Conservation (phyloP, 768 basidiomycete genomes). For the Lentinus tigrinus region DNA sequence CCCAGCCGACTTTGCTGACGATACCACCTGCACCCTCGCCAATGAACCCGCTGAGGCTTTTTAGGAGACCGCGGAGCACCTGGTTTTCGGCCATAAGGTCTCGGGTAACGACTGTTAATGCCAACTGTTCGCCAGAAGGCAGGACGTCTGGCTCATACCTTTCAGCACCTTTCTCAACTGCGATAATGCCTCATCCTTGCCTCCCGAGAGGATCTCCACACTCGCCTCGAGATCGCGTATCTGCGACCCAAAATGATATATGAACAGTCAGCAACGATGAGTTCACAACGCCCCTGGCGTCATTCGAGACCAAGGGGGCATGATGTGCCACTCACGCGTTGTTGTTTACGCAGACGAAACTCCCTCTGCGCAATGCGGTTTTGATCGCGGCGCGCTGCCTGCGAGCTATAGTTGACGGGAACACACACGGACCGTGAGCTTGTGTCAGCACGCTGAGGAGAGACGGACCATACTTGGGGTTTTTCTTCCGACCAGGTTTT, state of each 20-base stretch:
- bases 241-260: constrained; percentile 37
- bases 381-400: constrained; percentile 85
- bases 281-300: background rate
- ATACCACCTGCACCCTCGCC: constrained; percentile 84
- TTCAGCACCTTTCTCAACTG: constrained; percentile 82
- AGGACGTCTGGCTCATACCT: constrained; percentile 39
- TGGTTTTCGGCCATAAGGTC: constrained; percentile 92
- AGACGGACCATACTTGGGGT: constrained; percentile 64
- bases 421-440: constrained; percentile 27
- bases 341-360: constrained; percentile 89
- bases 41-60: constrained; percentile 75
- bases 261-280: constrained; percentile 1
- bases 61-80: constrained; percentile 74
- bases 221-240: constrained; percentile 94
- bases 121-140: background rate
- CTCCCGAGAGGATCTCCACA: constrained; percentile 92
- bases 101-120: constrained; percentile 27
- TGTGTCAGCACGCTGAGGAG: constrained; percentile 25
- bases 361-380: constrained; percentile 93
- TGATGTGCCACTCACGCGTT: constrained; percentile 49
- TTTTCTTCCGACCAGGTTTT: constrained; percentile 85
- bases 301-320: background rate
- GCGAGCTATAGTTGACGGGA: constrained; percentile 53
- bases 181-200: constrained; percentile 83
- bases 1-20: constrained; percentile 78